phyloP scores from a whole-genome alignment of 164 flowering plant genomes.

The Vitis riparia region DNA sequence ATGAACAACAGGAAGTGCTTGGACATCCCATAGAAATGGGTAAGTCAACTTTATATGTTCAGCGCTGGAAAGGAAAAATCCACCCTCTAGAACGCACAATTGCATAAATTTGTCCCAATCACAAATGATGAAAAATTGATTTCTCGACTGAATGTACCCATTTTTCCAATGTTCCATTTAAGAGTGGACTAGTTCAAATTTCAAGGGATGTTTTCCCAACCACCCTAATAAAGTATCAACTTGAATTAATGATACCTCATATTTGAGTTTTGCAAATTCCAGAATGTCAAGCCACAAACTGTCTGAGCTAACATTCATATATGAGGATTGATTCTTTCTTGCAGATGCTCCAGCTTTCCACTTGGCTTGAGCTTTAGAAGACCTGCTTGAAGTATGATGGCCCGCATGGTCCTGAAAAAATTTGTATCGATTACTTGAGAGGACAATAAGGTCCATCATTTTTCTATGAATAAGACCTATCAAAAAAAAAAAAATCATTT shows the following conservation, averaged over 20 bases:
- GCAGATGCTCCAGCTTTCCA: slow-evolving; percentile 42
- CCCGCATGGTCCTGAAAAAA: slow-evolving; percentile 50
- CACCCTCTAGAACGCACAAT: neutral
- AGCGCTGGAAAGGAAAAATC: neutral
- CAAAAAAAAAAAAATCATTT: slow-evolving; percentile 1
- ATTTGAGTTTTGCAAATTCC: slow-evolving; percentile 80
- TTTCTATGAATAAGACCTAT: too few relatives aligned
- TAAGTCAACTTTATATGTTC: neutral
- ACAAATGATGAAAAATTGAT: too few relatives aligned
- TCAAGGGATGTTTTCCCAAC: too few relatives aligned
- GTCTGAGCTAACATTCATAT: slow-evolving; percentile 55
- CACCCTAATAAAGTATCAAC: neutral
- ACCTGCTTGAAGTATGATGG: slow-evolving; percentile 48
- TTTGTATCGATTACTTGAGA: too few relatives aligned
- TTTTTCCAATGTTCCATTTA: too few relatives aligned
- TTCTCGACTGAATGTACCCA: too few relatives aligned
- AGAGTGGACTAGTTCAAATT: too few relatives aligned
- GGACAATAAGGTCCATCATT: too few relatives aligned
- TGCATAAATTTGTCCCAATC: too few relatives aligned
- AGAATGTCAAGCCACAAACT: slow-evolving; percentile 81
- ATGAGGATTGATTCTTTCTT: slow-evolving; percentile 48
- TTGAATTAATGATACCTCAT: slow-evolving; percentile 61
- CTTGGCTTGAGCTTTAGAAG: slow-evolving; percentile 50
- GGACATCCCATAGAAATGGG: neutral
- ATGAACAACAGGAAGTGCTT: neutral